These are phyloP conservation scores for Medicago ruthenica DNA, from an alignment of 306 rosid genomes.

Conservation along the genomic window DNA sequence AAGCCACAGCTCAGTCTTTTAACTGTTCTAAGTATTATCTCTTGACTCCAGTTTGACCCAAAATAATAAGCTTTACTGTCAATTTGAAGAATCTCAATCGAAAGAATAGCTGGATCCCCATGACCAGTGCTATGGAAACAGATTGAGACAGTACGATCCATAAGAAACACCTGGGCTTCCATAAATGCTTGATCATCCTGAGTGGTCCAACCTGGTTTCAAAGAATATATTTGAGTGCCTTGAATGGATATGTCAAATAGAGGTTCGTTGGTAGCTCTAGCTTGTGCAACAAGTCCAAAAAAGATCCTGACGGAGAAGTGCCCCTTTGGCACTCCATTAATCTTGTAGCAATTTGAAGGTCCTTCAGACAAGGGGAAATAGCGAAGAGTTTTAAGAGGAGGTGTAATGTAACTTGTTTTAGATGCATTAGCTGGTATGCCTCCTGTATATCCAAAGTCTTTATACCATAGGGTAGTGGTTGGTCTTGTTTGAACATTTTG, in stretches of 20 bases:
- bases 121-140: conserved; percentile 99
- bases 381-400: conserved; percentile 80
- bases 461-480: conserved; percentile 77
- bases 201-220: conserved; percentile 88
- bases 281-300: conserved; percentile 66
- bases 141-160: conserved; percentile 70
- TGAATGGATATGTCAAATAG: conserved; percentile 85
- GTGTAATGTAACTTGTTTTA: conserved; percentile 63
- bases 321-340: conserved; percentile 77
- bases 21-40: conserved; percentile 73
- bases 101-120: conserved; percentile 97
- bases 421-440: conserved; percentile 86
- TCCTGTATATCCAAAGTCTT: conserved; percentile 94
- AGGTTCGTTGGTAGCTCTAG: conserved; percentile 69
- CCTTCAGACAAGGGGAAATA: conserved; percentile 85
- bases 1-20: conserved; percentile 81
- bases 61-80: conserved; percentile 69
- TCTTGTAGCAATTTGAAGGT: conserved; percentile 85
- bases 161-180: conserved; percentile 72
- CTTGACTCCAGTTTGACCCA: conserved; percentile 62
- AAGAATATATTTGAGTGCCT: conserved; percentile 79
- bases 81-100: conserved; percentile 92
- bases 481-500: conserved; percentile 69
- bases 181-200: conserved; percentile 78
- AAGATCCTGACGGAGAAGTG: conserved; percentile 84